Base-by-base conservation (phyloP, 75 land plant genomes). In the Pinus tabuliformis region DNA sequence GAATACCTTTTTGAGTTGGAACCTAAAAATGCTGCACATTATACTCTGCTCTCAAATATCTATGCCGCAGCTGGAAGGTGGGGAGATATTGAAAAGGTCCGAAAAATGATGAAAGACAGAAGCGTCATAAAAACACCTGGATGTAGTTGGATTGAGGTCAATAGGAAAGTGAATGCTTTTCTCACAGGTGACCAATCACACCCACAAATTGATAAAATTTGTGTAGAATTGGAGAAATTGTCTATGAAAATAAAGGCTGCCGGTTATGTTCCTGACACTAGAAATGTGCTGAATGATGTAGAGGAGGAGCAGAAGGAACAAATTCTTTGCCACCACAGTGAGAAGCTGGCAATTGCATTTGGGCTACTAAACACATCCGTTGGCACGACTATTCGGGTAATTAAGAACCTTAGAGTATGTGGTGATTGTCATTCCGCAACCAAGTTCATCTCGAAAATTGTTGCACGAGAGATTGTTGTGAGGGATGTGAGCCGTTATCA, bases 211-310 rank as follows among this genome's bases (percentile, higher is more conserved):
- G 78, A 74, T 14, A 68, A 74, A 57, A 64, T 75, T 4, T 24
- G 54, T 15, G 64, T 33, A 42, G 76, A 24, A 21, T 76, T 76
- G 74, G 65, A 76, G 20, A 72, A 30, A 39, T 61, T 80, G 65
- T 72, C 78, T 6, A 49, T 2, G 45, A 54, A 76, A 76, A 81
- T 76, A 78, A 56, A 76, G 62, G n/a, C 18, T 33, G 26, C 5
- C 21, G 78, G 82, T 6, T 76, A 76, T 72, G 70, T 58, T 45
- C 78, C 82, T 54, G 30, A 49, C 12, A 49, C 54, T 8, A 49
- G 54, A 49, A 49, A 49, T 49, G 54, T 49, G 54, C 12, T 49
- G 54, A 49, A 49, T 49, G 54, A 49, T 49, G 54, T 49, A 49
- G 54, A 49, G 54, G 54, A 49, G 54, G 54, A 49, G 12, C 54